Conservation (phyloP, 78 protist genomes). For the slime mould (Dictyostelium discoideum) region dicty_2.7 NC_007088.5:5272501-5273000, state of each 20-base stretch:
- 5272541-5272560: slow-evolving; percentile 62
- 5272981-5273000: too few relatives aligned
- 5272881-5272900: not conserved
- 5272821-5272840: not conserved
- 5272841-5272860: not conserved
- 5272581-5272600: slow-evolving; percentile 70
- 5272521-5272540: slow-evolving; percentile 44
- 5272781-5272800: slow-evolving; percentile 59
- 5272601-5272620: slow-evolving; percentile 23
- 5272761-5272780: slow-evolving; percentile 33
- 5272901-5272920: too few relatives aligned
- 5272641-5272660: slow-evolving; percentile 50
- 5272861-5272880: too few relatives aligned
- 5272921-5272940: not conserved
- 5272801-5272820: not conserved
- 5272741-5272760: slow-evolving; percentile 39
- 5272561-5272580: slow-evolving; percentile 69
- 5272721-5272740: slow-evolving; percentile 51
- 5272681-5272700: slow-evolving; percentile 36
- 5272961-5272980: too few relatives aligned
- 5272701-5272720: slow-evolving; percentile 46
- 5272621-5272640: slow-evolving; percentile 51
- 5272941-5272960: not conserved
- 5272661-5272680: slow-evolving; percentile 27
- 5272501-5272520: slow-evolving; percentile 57